phyloP scores from a whole-genome alignment of 2,329 filamentous ascomycete genomes.

The Hyphodiscus sp. region DNA sequence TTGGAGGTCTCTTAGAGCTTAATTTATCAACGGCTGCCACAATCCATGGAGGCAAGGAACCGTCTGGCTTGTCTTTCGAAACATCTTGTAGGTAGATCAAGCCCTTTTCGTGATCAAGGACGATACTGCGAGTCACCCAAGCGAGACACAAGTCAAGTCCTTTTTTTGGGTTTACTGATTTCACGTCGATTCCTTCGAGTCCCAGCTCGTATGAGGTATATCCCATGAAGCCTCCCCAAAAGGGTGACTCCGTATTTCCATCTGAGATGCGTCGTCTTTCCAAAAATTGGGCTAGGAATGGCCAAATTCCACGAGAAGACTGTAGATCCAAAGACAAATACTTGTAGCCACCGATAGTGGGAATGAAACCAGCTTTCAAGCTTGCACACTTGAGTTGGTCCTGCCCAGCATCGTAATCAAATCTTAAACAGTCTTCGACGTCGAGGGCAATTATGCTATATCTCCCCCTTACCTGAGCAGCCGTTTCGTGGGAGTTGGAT shows the following conservation, averaged over 20 bases:
- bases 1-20: not conserved
- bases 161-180: constrained; percentile 19
- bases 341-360: not conserved
- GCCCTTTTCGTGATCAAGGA: constrained; percentile 54
- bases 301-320: constrained; percentile 26
- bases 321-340: constrained; percentile 2
- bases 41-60: constrained; percentile 22
- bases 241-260: constrained; percentile 40
- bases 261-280: constrained; percentile 32
- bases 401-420: constrained; percentile 53
- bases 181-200: constrained; percentile 44
- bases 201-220: constrained; percentile 65
- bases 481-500: constrained; percentile 44
- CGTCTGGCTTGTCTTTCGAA: constrained; percentile 26
- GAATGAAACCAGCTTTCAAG: constrained; percentile 11
- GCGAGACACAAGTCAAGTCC: constrained; percentile 54
- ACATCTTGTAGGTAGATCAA: constrained; percentile 55
- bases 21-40: constrained; percentile 10
- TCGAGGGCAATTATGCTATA: constrained; percentile 71
- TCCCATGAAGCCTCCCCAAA: constrained; percentile 65
- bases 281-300: constrained; percentile 31
- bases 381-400: constrained; percentile 6
- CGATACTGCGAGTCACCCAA: constrained; percentile 57
- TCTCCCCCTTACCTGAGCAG: constrained; percentile 48
- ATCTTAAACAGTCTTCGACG: constrained; percentile 46